A percentile compares a stretch with the other conserved stretches of the same genome.
These are phyloP conservation scores for Tympanopsis confertula DNA, from an alignment of 2,329 filamentous ascomycete species.

Conservation along the genomic window DNA sequence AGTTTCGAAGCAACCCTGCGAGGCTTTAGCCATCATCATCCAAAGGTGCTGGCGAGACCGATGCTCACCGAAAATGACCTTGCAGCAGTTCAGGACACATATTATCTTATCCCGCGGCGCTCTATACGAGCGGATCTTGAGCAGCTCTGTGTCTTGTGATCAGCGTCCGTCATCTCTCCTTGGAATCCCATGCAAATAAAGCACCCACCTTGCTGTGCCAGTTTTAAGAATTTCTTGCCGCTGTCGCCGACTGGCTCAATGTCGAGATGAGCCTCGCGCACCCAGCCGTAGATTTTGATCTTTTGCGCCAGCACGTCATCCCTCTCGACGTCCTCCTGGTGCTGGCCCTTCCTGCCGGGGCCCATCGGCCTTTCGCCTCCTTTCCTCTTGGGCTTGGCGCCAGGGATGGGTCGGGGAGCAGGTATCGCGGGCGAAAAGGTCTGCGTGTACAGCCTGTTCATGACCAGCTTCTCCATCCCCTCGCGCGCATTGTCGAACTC, in stretches of 20 bases:
- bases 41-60: neutral
- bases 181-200: neutral
- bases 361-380: constrained; percentile 59
- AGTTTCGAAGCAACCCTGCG: constrained; percentile 72
- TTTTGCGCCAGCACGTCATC: constrained; percentile 95
- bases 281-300: constrained; percentile 93
- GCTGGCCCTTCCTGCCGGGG: constrained; percentile 81
- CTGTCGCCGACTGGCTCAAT: constrained; percentile 77
- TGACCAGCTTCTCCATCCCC: constrained; percentile 98
- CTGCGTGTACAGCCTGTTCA: constrained; percentile 92
- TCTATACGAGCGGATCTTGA: constrained; percentile 93
- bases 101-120: constrained; percentile 98
- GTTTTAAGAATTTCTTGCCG: constrained; percentile 72
- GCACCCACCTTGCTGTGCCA: constrained; percentile 70
- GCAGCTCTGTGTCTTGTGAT: constrained; percentile 51
- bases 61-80: constrained; percentile 82
- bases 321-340: constrained; percentile 93
- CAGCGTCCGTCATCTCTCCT: constrained; percentile 3
- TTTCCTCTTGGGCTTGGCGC: constrained; percentile 56
- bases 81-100: constrained; percentile 95
- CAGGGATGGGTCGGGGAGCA: constrained; percentile 61
- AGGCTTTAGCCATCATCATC: constrained; percentile 6
- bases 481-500: constrained; percentile 98
- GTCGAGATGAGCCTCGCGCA: constrained; percentile 84
- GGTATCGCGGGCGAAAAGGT: constrained; percentile 93